Evolutionary conservation across 2,329 filamentous ascomycete species (phyloP).

Genomic region (Zymoseptoria passerinii): DNA sequence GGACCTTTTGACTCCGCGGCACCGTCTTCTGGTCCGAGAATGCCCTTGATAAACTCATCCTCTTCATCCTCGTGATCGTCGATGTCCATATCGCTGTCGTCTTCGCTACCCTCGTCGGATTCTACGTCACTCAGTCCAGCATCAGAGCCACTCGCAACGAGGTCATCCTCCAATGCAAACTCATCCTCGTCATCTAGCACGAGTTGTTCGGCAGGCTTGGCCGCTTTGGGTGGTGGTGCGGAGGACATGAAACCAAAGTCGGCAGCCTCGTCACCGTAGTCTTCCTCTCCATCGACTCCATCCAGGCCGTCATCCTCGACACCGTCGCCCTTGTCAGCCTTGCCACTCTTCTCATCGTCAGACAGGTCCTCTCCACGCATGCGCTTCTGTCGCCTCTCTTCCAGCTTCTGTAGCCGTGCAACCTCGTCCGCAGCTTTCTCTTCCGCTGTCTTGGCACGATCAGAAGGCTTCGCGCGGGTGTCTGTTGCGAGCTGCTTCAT

Average conservation of each 20-base stretch:
- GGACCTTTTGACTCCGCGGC: slow-evolving; percentile 23
- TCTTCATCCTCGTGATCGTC: slow-evolving; percentile 37
- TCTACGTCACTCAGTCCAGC: slow-evolving; percentile 12
- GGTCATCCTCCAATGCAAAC: slow-evolving; percentile 80
- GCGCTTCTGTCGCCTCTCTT: slow-evolving; percentile 70
- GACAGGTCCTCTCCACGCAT: slow-evolving; percentile 81
- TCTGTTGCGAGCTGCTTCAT: slow-evolving; percentile 78
- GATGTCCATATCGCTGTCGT: slow-evolving; percentile 19
- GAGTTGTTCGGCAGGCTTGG: slow-evolving; percentile 35
- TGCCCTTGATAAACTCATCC: slow-evolving; percentile 40
- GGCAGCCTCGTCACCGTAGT: slow-evolving; percentile 48
- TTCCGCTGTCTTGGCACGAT: slow-evolving; percentile 85
- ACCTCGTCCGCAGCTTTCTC: slow-evolving; percentile 74
- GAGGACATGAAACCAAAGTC: slow-evolving; percentile 56
- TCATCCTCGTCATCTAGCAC: slow-evolving; percentile 91
- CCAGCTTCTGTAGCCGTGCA: slow-evolving; percentile 66
- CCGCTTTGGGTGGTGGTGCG: slow-evolving; percentile 32
- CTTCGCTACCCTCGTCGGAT: slow-evolving; percentile 2
- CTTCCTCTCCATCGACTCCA: slow-evolving; percentile 30
- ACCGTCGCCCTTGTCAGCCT: slow-evolving; percentile 24
- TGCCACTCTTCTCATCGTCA: slow-evolving; percentile 47
- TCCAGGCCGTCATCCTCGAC: slow-evolving; percentile 23
- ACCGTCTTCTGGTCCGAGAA: slow-evolving; percentile 28
- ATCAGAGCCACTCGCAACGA: slow-evolving; percentile 69
- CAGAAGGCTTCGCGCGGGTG: slow-evolving; percentile 72